Percentiles rank a stretch among this genome's conserved stretches.
phyloP scores from a whole-genome alignment of 495 filamentous ascomycete species.

The Mytilinidion resinicola region DNA sequence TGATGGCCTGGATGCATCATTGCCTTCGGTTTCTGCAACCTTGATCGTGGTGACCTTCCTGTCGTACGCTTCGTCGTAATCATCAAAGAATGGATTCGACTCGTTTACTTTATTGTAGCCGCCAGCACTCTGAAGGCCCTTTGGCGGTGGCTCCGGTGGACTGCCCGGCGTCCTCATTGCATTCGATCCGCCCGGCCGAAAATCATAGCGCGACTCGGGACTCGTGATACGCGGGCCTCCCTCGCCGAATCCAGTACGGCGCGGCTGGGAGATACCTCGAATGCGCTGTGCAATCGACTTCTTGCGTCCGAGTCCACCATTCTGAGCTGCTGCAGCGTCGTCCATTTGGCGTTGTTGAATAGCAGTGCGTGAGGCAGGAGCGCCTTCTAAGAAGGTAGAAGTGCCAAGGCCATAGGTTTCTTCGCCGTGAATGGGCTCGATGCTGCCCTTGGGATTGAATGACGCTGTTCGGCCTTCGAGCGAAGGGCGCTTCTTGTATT shows the following conservation, averaged over 20 bases:
- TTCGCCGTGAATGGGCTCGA: conserved; percentile 74
- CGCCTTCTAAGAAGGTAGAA: conserved; percentile 92
- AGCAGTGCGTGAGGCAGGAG: conserved; percentile 76
- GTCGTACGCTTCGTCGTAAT: conserved; percentile 70
- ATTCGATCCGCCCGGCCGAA: conserved; percentile 3
- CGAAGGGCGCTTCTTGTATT: conserved; percentile 31
- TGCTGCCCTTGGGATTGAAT: conserved; percentile 53
- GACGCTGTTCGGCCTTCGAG: conserved; percentile 34
- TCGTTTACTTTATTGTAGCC: conserved; percentile 43
- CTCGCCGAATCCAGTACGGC: conserved; percentile 14
- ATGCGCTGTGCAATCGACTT: conserved; percentile 77
- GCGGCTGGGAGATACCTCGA: conserved; percentile 38
- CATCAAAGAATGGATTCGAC: conserved; percentile 80
- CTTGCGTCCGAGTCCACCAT: conserved; percentile 71
- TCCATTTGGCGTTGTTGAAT: conserved; percentile 73
- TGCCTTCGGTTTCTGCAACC: conserved; percentile 44
- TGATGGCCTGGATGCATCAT: conserved; percentile 14
- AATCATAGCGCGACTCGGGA: conserved; percentile 31
- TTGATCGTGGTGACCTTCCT: conserved; percentile 58
- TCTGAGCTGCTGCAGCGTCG: conserved; percentile 37
- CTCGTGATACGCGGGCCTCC: conserved; percentile 22
- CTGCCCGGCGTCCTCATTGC: conserved; percentile 17
- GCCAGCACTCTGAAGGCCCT: conserved; percentile 34
- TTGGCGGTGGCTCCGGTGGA: conserved; percentile 29
- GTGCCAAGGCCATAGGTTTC: conserved; percentile 82